Evolutionary conservation across 805 yeast genomes (phyloP).

Genomic region (Myxozyma udenii): DNA sequence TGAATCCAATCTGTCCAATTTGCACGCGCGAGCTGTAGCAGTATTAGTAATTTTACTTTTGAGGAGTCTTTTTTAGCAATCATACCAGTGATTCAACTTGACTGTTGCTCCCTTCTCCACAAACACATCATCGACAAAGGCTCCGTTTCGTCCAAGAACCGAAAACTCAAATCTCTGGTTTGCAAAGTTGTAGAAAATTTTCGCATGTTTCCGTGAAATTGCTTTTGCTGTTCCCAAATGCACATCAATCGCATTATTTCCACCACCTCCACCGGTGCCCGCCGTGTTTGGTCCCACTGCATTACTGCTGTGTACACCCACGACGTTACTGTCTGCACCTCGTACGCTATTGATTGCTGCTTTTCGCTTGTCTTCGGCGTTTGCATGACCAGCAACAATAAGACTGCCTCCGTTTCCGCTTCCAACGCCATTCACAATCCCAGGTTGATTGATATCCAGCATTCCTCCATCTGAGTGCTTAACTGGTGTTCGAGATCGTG

Average conservation of each 20-base stretch:
- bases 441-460: background rate
- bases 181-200: slow-evolving; percentile 93
- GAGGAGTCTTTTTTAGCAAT: background rate
- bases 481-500: slow-evolving; percentile 16
- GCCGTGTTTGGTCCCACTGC: background rate
- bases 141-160: slow-evolving; percentile 92
- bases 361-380: no score
- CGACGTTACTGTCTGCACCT: background rate
- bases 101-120: slow-evolving; percentile 90
- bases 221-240: slow-evolving; percentile 91
- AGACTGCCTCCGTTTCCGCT: background rate
- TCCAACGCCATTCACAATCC: background rate
- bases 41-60: background rate
- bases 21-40: slow-evolving; percentile 54
- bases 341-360: background rate
- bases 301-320: no score
- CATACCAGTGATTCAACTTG: slow-evolving; percentile 67
- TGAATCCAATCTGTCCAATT: slow-evolving; percentile 87
- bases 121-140: slow-evolving; percentile 88
- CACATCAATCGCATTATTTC: slow-evolving; percentile 63
- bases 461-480: background rate
- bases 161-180: slow-evolving; percentile 90
- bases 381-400: background rate
- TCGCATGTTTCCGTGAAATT: slow-evolving; percentile 90
- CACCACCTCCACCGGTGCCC: slow-evolving; percentile 5